Evolutionary conservation across 2,329 filamentous ascomycete species (phyloP).

Genomic region (Colletotrichum lentis): DNA sequence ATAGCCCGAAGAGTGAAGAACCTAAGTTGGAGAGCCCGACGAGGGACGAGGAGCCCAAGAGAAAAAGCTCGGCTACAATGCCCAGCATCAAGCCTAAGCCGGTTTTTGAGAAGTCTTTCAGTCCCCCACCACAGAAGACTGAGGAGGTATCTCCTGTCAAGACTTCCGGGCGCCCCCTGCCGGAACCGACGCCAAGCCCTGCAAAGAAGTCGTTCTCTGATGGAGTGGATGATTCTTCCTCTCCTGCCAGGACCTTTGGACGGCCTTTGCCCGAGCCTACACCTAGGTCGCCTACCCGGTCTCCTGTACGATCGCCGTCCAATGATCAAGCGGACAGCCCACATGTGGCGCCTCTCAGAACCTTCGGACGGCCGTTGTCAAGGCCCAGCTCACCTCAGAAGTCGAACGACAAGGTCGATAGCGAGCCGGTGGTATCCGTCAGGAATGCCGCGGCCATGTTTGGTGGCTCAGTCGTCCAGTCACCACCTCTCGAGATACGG

Average conservation of each 20-base stretch:
- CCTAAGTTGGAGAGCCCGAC: constrained; percentile 32
- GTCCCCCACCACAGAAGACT: constrained; percentile 17
- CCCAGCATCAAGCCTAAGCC: constrained; percentile 34
- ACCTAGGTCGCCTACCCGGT: constrained; percentile 23
- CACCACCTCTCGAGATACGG: constrained; percentile 25
- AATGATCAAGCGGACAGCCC: constrained; percentile 32
- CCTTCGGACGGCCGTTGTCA: constrained; percentile 44
- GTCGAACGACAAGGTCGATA: constrained; percentile 41
- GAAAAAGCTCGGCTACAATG: constrained; percentile 19
- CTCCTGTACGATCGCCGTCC: constrained; percentile 27
- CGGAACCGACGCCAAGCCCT: constrained; percentile 43
- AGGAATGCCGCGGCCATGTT: constrained; percentile 48
- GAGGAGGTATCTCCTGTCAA: constrained; percentile 49
- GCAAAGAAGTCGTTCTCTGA: constrained; percentile 40
- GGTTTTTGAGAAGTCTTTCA: constrained; percentile 31
- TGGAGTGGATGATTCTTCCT: constrained; percentile 40
- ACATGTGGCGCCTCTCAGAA: constrained; percentile 50
- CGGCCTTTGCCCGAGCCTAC: constrained; percentile 43
- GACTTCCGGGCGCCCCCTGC: constrained; percentile 44
- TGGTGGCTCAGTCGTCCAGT: constrained; percentile 41
- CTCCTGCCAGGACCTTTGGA: constrained; percentile 49
- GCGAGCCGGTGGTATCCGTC: constrained; percentile 50
- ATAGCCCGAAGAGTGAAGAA: constrained; percentile 8
- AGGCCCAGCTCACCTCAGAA: constrained; percentile 45
- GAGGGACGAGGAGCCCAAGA: constrained; percentile 28